Percentiles rank a stretch among this genome's conserved stretches.
These are phyloP conservation scores for Pyricularia sp. DNA, from an alignment of 2,329 filamentous ascomycete species.

Conservation along the genomic window DNA sequence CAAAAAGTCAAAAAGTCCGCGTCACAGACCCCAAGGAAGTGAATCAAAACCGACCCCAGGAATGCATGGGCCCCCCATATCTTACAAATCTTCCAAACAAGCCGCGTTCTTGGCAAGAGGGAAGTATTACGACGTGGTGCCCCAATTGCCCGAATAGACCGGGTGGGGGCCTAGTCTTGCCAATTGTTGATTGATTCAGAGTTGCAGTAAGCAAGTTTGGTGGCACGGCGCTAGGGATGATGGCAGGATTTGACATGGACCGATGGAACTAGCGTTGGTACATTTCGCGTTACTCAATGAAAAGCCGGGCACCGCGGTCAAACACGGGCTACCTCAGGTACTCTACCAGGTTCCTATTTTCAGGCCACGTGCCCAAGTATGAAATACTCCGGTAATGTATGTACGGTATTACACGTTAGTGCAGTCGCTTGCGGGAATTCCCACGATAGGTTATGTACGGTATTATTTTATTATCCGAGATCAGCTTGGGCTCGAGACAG, in stretches of 20 bases:
- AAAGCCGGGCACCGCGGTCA: not conserved
- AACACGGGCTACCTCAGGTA: not conserved
- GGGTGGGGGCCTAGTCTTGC: not conserved
- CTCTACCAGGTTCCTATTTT: not conserved
- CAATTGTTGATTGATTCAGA: not conserved
- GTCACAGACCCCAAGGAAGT: not conserved
- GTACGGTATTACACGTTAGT: no score
- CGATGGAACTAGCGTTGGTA: not conserved
- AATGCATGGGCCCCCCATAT: not conserved
- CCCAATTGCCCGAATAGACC: not conserved
- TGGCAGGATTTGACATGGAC: not conserved
- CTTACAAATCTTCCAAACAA: not conserved
- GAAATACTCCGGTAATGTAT: no score
- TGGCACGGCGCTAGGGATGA: not conserved
- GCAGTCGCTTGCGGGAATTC: not conserved
- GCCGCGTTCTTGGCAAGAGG: not conserved
- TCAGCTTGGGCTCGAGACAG: not conserved
- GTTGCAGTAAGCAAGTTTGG: not conserved
- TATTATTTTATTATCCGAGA: not conserved
- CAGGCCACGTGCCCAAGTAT: no score
- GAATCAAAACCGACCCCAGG: not conserved
- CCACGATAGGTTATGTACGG: not conserved
- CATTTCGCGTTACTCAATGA: not conserved
- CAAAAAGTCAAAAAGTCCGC: no score
- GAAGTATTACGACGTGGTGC: not conserved